A percentile compares a stretch with the other conserved stretches of the same genome.
These are phyloP conservation scores for Pythium phragmiticola DNA, from an alignment of 352 stramenopile genomes.

Conservation along the genomic window DNA sequence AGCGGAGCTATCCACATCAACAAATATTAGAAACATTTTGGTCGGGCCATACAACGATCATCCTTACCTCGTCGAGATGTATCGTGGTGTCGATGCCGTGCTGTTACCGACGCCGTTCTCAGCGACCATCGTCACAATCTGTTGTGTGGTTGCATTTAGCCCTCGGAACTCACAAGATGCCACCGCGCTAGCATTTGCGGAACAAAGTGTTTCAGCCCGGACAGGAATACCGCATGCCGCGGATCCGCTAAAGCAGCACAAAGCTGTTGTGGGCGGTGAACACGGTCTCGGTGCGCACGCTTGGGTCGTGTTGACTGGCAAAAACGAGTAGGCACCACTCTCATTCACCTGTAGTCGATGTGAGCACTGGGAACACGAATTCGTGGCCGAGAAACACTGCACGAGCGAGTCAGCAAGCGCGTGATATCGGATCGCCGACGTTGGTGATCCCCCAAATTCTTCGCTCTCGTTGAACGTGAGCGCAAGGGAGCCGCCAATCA, in stretches of 20 bases:
- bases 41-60: not conserved
- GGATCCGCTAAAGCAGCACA: conserved; percentile 26
- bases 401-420: conserved; percentile 25
- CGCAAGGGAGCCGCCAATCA: conserved; percentile 33
- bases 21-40: not conserved
- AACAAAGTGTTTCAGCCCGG: conserved; percentile 22
- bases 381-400: conserved; percentile 25
- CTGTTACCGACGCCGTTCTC: conserved; percentile 41
- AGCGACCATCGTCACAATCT: conserved; percentile 31
- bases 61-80: conserved; percentile 29
- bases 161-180: conserved; percentile 29
- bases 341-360: conserved; percentile 1
- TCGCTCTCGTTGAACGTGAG: conserved; percentile 25
- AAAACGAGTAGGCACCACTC: not conserved
- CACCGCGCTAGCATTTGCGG: not conserved
- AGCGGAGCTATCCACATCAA: conserved; percentile 19
- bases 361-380: conserved; percentile 31
- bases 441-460: conserved; percentile 34
- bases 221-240: conserved; percentile 28
- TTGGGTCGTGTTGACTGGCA: not conserved
- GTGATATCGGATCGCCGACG: conserved; percentile 26
- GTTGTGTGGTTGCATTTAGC: conserved; percentile 29
- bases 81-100: conserved; percentile 17
- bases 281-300: conserved; percentile 13
- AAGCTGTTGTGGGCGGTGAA: not conserved